Base-by-base conservation (phyloP, 371 early-diverging fungal genomes). In the Mortierella sp. region DNA sequence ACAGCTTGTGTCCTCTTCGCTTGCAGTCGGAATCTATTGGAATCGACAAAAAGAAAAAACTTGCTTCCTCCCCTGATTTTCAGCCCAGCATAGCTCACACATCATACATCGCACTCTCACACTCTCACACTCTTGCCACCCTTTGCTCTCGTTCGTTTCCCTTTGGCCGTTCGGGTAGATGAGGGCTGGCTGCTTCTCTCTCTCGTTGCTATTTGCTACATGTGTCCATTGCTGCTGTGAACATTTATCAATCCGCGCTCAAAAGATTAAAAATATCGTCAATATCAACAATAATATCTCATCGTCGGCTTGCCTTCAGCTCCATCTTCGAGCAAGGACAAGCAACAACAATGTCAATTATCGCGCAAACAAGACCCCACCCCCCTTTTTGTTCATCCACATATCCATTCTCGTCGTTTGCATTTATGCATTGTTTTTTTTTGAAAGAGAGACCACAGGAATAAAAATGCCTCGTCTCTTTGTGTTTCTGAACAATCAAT, bases 121-220 rank as follows among this genome's bases (percentile, higher is more conserved):
- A 51, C 51, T 18, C 21, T 21, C 3, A 51, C 51, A 51, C 21
- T 21, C 51, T 51, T 21, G 21, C 10, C 10, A 18, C 68, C 68
- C 43, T 24, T 68, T 38, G 68, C 68, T 41, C 43, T 38, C 68
- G 18, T 35, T 65, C 24, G 24, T 21, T 68, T 68, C 68, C 43
- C 68, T 68, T 41, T 68, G n/a, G 41, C 68, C 68, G 68, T 68
- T 68, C 68, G 68, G 68, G 68, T 68, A 68, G 68, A 68, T 68
- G 68, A 68, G 68, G 68, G 68, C 38, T 32, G 18, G 41, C 12
- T 60, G 35, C n/a, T n/a, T 56, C 29, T n/a, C 12, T 49, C 27
- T 32, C 10, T 27, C 12, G 32, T 29, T 12, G 2, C 4, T 18
- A 4, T 32, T 63, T 44, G 71, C 71, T 44, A 51, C 3, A 6